phyloP scores from a whole-genome alignment of 1,284 basidiomycete genomes.

The Trichosporon sp. region DNA sequence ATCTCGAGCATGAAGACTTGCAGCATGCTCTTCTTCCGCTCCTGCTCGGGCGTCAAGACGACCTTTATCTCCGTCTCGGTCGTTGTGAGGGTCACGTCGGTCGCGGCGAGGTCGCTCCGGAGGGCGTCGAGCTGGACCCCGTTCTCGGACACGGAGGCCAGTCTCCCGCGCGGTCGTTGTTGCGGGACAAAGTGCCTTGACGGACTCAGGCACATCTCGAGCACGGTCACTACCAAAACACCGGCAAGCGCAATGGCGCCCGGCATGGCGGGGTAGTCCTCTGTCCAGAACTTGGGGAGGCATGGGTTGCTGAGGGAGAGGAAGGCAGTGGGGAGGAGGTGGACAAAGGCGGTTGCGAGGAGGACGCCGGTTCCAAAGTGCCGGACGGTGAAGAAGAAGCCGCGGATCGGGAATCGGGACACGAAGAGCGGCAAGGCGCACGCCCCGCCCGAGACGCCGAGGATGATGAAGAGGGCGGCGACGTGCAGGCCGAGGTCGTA shows the following conservation, averaged over 20 bases:
- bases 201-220: conserved; percentile 18
- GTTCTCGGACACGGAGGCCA: background rate
- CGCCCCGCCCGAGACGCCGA: conserved; percentile 18
- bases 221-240: background rate
- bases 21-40: conserved; percentile 20
- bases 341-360: conserved; percentile 20
- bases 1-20: conserved; percentile 49
- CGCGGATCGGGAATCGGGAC: conserved; percentile 13
- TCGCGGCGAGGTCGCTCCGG: background rate
- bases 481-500: conserved; percentile 15
- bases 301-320: conserved; percentile 20
- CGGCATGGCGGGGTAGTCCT: conserved; percentile 18
- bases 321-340: conserved; percentile 16
- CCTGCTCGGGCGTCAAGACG: conserved; percentile 15
- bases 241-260: conserved; percentile 19
- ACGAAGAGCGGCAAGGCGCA: conserved; percentile 14
- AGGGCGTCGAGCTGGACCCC: background rate
- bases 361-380: conserved; percentile 20
- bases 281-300: conserved; percentile 20
- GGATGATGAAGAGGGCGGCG: conserved; percentile 21
- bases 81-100: background rate
- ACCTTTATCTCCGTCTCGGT: background rate
- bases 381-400: conserved; percentile 19
- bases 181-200: conserved; percentile 14
- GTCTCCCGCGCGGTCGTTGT: background rate